Percentiles rank a stretch among this genome's conserved stretches.
Conservation (phyloP, 2,329 filamentous ascomycete genomes). For the Shiraia sp. region DNA sequence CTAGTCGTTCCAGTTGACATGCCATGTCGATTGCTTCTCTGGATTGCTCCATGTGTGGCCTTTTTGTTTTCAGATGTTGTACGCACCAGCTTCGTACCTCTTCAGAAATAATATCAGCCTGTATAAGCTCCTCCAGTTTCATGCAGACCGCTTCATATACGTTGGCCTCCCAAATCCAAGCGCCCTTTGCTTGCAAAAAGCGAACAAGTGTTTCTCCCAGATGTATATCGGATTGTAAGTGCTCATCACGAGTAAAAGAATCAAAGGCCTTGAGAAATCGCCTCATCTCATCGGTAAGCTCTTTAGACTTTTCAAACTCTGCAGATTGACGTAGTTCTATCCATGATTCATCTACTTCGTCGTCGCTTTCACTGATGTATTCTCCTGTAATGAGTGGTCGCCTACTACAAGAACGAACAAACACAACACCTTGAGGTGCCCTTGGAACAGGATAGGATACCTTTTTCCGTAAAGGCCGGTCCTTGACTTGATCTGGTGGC, state of each 20-base stretch:
- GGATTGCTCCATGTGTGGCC: neutral
- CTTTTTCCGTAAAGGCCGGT: constrained; percentile 10
- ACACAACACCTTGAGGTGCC: constrained; percentile 36
- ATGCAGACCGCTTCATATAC: constrained; percentile 30
- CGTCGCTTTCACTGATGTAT: constrained; percentile 49
- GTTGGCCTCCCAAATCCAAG: constrained; percentile 21
- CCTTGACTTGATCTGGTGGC: constrained; percentile 18
- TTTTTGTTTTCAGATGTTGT: constrained; percentile 7
- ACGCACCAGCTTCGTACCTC: constrained; percentile 22
- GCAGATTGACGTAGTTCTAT: constrained; percentile 34
- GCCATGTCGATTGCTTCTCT: constrained; percentile 4
- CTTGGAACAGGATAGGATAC: constrained; percentile 43
- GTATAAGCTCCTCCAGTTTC: constrained; percentile 38
- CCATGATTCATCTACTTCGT: constrained; percentile 47
- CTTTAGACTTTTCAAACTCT: constrained; percentile 17
- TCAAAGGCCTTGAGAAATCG: constrained; percentile 46
- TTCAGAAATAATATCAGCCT: constrained; percentile 32
- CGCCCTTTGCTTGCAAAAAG: constrained; percentile 36
- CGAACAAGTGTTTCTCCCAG: constrained; percentile 45
- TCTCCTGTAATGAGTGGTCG: constrained; percentile 44
- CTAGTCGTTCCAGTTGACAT: constrained; percentile 4
- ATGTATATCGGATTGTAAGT: no score
- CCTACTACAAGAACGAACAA: constrained; percentile 48
- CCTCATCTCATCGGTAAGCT: constrained; percentile 17
- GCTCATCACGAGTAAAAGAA: no score